Evolutionary conservation across 2,329 filamentous ascomycete species (phyloP).

Genomic region (Hypoxylon sp.): DNA sequence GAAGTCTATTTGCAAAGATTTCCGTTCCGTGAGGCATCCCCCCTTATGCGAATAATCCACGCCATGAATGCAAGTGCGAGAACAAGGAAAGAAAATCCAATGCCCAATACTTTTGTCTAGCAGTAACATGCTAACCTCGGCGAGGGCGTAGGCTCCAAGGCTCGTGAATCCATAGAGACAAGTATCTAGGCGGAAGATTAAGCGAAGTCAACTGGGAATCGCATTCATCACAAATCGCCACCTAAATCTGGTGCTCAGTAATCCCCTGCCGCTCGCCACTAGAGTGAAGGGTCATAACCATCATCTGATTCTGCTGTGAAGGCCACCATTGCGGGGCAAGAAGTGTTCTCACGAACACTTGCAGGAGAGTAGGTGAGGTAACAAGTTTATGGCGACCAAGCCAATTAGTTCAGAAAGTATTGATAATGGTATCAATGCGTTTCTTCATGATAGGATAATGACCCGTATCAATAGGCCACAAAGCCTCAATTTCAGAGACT

Average conservation of each 20-base stretch:
- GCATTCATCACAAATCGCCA: conserved; percentile 18
- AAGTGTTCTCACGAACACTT: conserved; percentile 14
- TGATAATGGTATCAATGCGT: conserved; percentile 7
- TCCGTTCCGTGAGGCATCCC: conserved; percentile 46
- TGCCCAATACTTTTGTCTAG: conserved; percentile 50
- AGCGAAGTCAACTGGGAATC: conserved; percentile 26
- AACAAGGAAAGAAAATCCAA: conserved; percentile 35
- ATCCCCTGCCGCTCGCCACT: conserved; percentile 10
- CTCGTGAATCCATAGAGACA: conserved; percentile 26
- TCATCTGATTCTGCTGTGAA: conserved; percentile 13
- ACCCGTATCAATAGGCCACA: conserved; percentile 1
- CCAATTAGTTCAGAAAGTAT: conserved; percentile 1
- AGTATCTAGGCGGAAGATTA: conserved; percentile 41
- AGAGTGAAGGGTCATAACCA: conserved; percentile 12
- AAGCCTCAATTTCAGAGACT: conserved; percentile 6
- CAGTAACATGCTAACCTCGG: conserved; percentile 37
- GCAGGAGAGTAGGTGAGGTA: conserved; percentile 12
- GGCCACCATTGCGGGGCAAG: conserved; percentile 15
- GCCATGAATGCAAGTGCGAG: conserved; percentile 50
- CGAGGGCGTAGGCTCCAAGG: conserved; percentile 23
- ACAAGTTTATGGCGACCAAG: conserved; percentile 8
- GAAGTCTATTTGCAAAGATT: conserved; percentile 54
- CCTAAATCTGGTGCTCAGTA: conserved; percentile 16
- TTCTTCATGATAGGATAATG: conserved; percentile 4
- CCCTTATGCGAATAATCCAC: conserved; percentile 51